A percentile compares a stretch with the other conserved stretches of the same genome.
Conservation (phyloP, 257 asterid genomes). For the Handroanthus guayacan region DNA sequence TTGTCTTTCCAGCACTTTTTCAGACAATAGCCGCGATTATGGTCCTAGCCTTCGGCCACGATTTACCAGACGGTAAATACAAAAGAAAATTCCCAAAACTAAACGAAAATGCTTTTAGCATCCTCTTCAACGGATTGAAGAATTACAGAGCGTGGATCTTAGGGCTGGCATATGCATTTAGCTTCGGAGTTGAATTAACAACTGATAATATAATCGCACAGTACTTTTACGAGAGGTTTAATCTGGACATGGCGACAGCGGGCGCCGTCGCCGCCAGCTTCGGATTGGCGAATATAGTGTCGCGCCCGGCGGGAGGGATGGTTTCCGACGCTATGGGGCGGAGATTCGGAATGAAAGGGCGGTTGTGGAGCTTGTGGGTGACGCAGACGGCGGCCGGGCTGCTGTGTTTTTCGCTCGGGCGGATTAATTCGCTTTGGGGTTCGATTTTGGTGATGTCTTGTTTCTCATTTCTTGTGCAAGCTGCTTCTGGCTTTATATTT, state of each 20-base stretch:
- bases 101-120: constrained; percentile 12
- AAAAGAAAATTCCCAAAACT: neutral
- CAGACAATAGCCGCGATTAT: constrained; percentile 48
- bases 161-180: constrained; percentile 51
- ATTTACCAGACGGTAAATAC: constrained; percentile 51
- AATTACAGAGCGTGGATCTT: constrained; percentile 68
- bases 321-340: constrained; percentile 61
- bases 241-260: constrained; percentile 46
- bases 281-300: constrained; percentile 58
- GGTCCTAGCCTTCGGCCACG: constrained; percentile 60
- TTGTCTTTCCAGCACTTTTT: constrained; percentile 48
- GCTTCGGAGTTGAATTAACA: constrained; percentile 66
- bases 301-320: constrained; percentile 67
- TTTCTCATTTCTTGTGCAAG: constrained; percentile 65
- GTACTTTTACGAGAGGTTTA: constrained; percentile 62
- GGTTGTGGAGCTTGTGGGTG: constrained; percentile 73
- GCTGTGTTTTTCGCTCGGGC: constrained; percentile 51
- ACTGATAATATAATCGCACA: constrained; percentile 63
- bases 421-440: constrained; percentile 45
- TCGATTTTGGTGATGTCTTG: constrained; percentile 57
- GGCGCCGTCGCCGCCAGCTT: constrained; percentile 70
- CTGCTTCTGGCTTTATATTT: constrained; percentile 67
- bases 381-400: constrained; percentile 58
- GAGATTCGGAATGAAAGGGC: constrained; percentile 66
- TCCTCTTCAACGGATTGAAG: constrained; percentile 46